Percentiles rank a stretch among this genome's conserved stretches.
phyloP scores from a whole-genome alignment of 164 flowering plant genomes.

The Chimonanthus praecox region DNA sequence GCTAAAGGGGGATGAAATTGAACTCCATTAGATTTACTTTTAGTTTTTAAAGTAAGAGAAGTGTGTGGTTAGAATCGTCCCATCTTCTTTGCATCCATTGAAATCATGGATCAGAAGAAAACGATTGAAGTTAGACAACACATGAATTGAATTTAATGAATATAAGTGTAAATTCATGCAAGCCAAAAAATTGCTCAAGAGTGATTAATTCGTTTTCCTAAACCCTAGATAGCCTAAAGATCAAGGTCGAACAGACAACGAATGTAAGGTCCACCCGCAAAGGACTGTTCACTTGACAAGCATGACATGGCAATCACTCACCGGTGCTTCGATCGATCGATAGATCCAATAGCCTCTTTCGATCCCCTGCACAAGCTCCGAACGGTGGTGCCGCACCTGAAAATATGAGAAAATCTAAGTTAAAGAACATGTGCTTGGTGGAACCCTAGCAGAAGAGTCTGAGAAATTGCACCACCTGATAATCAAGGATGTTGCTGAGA shows the following conservation, averaged over 20 bases:
- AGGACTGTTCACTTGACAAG: slow-evolving; percentile 8
- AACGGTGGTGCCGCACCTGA: not conserved
- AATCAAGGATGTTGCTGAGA: not conserved
- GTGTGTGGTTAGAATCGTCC: no score
- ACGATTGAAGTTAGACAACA: not conserved
- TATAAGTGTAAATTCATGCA: not conserved
- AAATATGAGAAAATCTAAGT: not conserved
- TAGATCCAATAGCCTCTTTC: not conserved
- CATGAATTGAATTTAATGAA: not conserved
- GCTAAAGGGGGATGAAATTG: not conserved
- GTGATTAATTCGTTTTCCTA: not conserved
- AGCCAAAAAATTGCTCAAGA: not conserved
- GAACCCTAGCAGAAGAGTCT: not conserved
- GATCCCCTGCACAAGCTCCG: not conserved
- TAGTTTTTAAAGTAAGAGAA: no score
- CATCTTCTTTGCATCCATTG: no score
- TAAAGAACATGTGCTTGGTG: not conserved
- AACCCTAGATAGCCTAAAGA: not conserved
- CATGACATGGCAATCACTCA: slow-evolving; percentile 9
- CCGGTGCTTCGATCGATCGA: not conserved
- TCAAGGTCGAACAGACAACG: slow-evolving; percentile 15
- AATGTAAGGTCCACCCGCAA: not conserved
- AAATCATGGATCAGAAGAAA: no score
- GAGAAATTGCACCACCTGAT: not conserved
- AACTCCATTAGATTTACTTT: no score